Evolutionary conservation across 2,329 filamentous ascomycete species (phyloP), one percentile per base, ranked within the genome.

Genomic region (Magnaporthiopsis poae): DNA sequence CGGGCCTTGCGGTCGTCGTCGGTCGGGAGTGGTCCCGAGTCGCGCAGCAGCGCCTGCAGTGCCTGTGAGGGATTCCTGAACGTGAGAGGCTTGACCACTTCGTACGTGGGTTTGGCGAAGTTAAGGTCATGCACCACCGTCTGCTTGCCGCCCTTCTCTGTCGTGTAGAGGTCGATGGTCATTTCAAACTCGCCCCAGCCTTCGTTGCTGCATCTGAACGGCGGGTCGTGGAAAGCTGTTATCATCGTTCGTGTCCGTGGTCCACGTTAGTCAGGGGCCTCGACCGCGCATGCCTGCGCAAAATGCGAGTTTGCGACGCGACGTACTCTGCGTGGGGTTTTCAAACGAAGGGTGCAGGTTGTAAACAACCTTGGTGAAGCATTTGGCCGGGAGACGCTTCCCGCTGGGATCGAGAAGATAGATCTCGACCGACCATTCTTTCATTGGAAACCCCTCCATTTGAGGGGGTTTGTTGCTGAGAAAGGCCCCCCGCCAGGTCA

Each of bases 161-260:
- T 88, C 61, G 90, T 90, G 74, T 88, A 90, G 71, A 96, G 84
- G 69, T 90, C 87, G 73, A 98, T 95, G 63, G 82, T 84, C 88
- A 99, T 94, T 76, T 98, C 95, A 76, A 99, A 99, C 80, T 98
- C 95, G 74, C 95, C 95, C 95, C 95, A 99, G 71, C 95, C 95
- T 79, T 97, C 91, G 78, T 99, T 96, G 70, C 87, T 83, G 78
- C 96, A 96, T 70, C 84, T 85, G 80, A 98, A 99, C 0, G 95
- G 95, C 0, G 92, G 86, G 70, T 90, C 88, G 74, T 88, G 89
- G 80, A 96, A 90, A 31, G 86, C 91, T 95, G 71, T 65, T 62
- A 36, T 27, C 27, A 15, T 21, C 62, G 15, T 62, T 25, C 7
- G 13, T 15, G 18, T 62, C 33, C 25, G 25, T 3, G 25, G 31